Base-by-base conservation (phyloP, 2,329 filamentous ascomycete genomes). In the Alternaria infectoria region DNA sequence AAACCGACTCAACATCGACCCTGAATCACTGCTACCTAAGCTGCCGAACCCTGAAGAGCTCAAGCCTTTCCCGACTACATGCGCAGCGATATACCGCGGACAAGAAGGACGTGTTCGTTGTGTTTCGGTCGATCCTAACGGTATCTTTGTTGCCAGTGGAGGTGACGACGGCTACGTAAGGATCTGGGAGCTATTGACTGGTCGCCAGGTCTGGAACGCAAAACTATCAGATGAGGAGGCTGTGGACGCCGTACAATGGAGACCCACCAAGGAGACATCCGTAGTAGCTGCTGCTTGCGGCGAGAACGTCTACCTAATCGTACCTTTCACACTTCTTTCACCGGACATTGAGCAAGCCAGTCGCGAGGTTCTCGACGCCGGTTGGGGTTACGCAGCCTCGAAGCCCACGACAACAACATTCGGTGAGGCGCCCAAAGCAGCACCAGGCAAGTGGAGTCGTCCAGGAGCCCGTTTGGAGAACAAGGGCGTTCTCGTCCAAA, bases 1-100 rank as follows among this genome's bases (percentile, higher is more conserved):
- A 79, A 97, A 94, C 83, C 92, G 94, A 80, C 88, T 99, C 75
- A 97, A 98, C 81, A 98, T 99, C 75, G 96, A 99, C 74, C 96
- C 96, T 4, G 91, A 92, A 79, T 97, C 93, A 40, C 85, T 99
- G 54, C 86, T 99, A 36, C 95, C 96, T 12, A 97, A 97, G 79
- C 86, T 99, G 8, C 96, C 96, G 8, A 92, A 91, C 63, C 95
- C 96, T 1, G 93, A 97, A 73, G 95, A 99, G 74, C 86, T 99
- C 61, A 93, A 93, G 74, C 96, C 96, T 2, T 99, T 98, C 85
- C 96, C 96, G 13, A 97, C 94, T 0, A 89, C 93, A 9, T 95
- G 92, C 72, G 91, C 94, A 47, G 93, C 93, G 6, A 87, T 97
- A 12, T 98, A 96, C 84, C 86, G 89, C 66, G 95, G 95, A 11